Base-by-base conservation (phyloP, 805 yeast genomes). In the Osmozyma mogii region DNA sequence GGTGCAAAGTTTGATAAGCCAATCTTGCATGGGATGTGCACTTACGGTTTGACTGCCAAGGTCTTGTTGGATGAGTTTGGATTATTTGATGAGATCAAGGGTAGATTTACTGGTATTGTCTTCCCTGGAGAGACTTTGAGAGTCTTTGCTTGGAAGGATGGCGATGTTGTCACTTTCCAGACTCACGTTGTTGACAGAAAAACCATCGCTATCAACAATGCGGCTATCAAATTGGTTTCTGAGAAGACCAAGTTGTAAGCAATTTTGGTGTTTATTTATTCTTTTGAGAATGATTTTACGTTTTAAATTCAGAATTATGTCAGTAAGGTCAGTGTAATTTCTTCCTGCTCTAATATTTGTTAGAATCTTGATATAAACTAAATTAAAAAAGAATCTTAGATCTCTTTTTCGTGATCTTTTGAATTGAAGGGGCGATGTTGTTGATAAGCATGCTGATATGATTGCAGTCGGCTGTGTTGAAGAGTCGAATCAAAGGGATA, bases 41-140 rank as follows among this genome's bases (percentile, higher is more conserved):
- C 84, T 12, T 75, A 84, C 53, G 98, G 98, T 37, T 72, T 88
- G 35, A 62, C 83, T 24, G 80, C 79, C 17, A 84, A 88, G 54
- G 70, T 74, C 11, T 65, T 89, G 41, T 67, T 70, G 45, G 95
- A 87, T 45, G 69, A 82, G 47, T 89, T 61, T 56, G 97, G 98
- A 27, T 65, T 70, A 22, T 83, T 79, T 56, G 71, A 71, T 49
- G 95, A 87, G 64, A 70, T 85, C 54, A 89, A 89, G 66, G 92
- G 75, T 10, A 77, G 97, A 52, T 89, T 89, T 58, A 72, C 94
- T 13, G 87, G 87, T 47, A 78, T 83, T 45, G 96, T 89, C 15
- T 88, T 74, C 72, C 96, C 96, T 6, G 98, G 97, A 42, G 96
- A 89, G 58, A 78, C 83, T 10, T 68, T 89, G 54, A 71, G 70